Percentiles rank a stretch among this genome's conserved stretches.
These are phyloP conservation scores for Candida nitratophila DNA, from an alignment of 805 yeast genomes.

Conservation along the genomic window DNA sequence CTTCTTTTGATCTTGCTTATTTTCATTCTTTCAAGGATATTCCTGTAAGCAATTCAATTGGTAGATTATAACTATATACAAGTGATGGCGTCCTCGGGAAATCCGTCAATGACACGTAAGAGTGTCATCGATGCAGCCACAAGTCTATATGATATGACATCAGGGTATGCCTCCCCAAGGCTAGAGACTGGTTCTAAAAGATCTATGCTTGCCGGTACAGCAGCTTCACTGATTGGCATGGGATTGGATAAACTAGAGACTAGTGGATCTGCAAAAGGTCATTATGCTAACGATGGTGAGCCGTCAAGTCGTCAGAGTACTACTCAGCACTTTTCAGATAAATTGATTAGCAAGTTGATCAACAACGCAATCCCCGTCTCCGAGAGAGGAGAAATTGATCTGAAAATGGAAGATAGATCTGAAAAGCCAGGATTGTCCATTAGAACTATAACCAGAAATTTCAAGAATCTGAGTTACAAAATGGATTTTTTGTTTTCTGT, in stretches of 20 bases:
- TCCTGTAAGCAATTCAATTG: too few relatives aligned
- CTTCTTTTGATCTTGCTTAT: too few relatives aligned
- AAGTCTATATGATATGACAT: slow-evolving; percentile 16
- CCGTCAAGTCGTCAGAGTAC: slow-evolving; percentile 16
- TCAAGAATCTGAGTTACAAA: slow-evolving; percentile 48
- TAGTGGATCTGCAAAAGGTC: slow-evolving; percentile 8
- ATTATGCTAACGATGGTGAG: slow-evolving; percentile 10
- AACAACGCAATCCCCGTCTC: slow-evolving; percentile 43
- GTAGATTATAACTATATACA: not conserved
- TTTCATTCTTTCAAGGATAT: too few relatives aligned
- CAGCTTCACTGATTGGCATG: slow-evolving; percentile 37
- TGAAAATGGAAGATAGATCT: slow-evolving; percentile 36
- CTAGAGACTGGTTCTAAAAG: slow-evolving; percentile 14
- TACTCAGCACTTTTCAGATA: slow-evolving; percentile 46
- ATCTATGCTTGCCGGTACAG: slow-evolving; percentile 33
- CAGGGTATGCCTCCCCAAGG: slow-evolving; percentile 13
- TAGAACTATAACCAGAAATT: slow-evolving; percentile 45
- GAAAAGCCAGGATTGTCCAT: slow-evolving; percentile 51
- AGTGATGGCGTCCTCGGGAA: not conserved
- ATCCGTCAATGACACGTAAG: slow-evolving; percentile 5
- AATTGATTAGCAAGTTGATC: slow-evolving; percentile 45
- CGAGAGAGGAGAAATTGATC: slow-evolving; percentile 34
- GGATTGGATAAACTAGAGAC: slow-evolving; percentile 31
- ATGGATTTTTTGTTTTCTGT: slow-evolving; percentile 50
- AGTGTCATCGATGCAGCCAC: slow-evolving; percentile 15